phyloP scores from a whole-genome alignment of 2,329 filamentous ascomycete genomes.

The Exophiala dermatitidis region DNA sequence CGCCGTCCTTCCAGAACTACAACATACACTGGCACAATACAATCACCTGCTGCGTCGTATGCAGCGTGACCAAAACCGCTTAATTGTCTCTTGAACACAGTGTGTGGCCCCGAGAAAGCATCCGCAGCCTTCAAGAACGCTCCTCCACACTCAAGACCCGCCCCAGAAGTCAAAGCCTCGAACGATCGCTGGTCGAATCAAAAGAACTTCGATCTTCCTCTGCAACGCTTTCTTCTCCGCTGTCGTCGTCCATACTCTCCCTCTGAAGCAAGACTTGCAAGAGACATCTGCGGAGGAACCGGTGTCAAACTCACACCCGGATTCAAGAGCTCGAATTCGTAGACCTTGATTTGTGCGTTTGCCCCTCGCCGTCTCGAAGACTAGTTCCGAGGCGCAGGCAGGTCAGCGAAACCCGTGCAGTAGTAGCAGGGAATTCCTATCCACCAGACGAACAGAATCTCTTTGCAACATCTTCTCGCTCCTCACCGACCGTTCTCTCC shows the following conservation, averaged over 20 bases:
- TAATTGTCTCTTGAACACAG: too few relatives aligned
- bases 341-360: background rate
- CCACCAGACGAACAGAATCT: background rate
- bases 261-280: too few relatives aligned
- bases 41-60: too few relatives aligned
- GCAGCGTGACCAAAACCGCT: too few relatives aligned
- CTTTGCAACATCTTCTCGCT: background rate
- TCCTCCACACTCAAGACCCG: too few relatives aligned
- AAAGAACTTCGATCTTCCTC: background rate
- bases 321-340: too few relatives aligned
- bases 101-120: too few relatives aligned
- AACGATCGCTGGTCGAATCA: background rate
- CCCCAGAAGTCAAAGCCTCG: too few relatives aligned
- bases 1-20: background rate
- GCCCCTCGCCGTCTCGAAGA: background rate
- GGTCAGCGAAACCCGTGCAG: background rate
- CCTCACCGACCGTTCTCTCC: background rate
- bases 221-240: background rate
- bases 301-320: too few relatives aligned
- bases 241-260: background rate
- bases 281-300: too few relatives aligned
- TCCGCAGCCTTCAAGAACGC: too few relatives aligned
- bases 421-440: background rate
- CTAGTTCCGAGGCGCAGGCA: constrained; percentile 1
- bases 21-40: background rate